Evolutionary conservation across 2,329 filamentous ascomycete genomes (phyloP).

Genomic region (Fusarium aywerte): DNA sequence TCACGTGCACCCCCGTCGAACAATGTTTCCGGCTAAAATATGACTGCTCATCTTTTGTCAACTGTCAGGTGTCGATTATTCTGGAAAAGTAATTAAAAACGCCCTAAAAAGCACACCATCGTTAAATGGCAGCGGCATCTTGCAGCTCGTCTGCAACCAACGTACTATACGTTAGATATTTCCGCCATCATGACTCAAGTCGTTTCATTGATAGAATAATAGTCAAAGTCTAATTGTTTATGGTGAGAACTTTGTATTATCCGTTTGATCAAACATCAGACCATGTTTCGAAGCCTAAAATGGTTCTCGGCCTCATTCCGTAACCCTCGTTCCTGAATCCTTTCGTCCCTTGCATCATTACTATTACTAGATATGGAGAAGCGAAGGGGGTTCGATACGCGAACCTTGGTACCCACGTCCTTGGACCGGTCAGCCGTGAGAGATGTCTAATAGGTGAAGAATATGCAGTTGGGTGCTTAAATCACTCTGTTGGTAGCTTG

Average conservation of each 20-base stretch:
- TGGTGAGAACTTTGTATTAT: neutral
- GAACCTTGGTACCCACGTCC: constrained; percentile 2
- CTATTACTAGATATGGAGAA: constrained; percentile 22
- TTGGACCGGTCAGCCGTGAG: neutral
- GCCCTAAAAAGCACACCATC: constrained; percentile 6
- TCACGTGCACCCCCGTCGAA: constrained; percentile 44
- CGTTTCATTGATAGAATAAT: neutral
- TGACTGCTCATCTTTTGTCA: constrained; percentile 33
- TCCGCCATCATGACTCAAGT: neutral
- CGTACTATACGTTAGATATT: neutral
- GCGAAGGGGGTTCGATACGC: constrained; percentile 23
- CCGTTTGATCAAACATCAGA: constrained; percentile 14
- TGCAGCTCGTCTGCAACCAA: constrained; percentile 15
- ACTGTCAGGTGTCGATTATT: constrained; percentile 19
- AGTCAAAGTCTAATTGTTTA: neutral
- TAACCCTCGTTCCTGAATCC: constrained; percentile 10
- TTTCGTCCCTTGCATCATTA: neutral
- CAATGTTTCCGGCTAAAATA: neutral
- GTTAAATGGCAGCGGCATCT: constrained; percentile 26
- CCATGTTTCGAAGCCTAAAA: constrained; percentile 17
- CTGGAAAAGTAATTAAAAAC: constrained; percentile 17
- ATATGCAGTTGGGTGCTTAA: neutral
- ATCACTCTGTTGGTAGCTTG: constrained; percentile 13
- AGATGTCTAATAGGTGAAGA: neutral
- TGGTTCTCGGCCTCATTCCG: constrained; percentile 28